Base-by-base conservation (phyloP, 169 alveolate genomes). In the Plasmodium coatneyi region DNA sequence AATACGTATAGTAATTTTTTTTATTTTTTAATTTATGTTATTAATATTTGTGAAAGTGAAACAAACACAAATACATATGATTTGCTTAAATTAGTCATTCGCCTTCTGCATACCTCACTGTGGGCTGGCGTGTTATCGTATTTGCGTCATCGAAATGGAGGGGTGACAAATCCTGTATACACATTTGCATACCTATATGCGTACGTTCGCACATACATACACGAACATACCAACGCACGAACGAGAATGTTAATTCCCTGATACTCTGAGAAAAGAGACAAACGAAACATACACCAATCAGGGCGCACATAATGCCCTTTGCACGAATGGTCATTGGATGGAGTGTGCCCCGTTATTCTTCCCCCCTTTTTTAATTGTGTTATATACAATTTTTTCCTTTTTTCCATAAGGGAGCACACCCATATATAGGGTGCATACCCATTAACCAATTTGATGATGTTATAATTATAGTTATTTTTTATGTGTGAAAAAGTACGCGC, bases 21-120 rank as follows among this genome's bases (percentile, higher is more conserved):
- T 83, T 70, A 71, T 70, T 72, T 84, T 84, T 84, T 49, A 32
- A 28, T 46, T 41, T 39, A 10, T 84, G 36, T 52, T 82, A 71
- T 84, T 39, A 84, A 74, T 54, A 34, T 84, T 84, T 84, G 92
- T 84, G 74, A 74, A 72, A 84, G 28, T 84, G 74, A 84, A 66
- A 72, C 9, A 54, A 81, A 25, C 54, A 74, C 82, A 22, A 66
- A 25, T 66, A 22, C 76, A 66, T 66, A 66, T 66, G 12, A 9
- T 66, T 66, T 66, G 76, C 34, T 25, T 66, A 49, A 12, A 16
- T 49, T 66, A 25, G 36, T 66, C 36, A 66, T n/a, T 19, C 41
- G 41, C 36, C 5, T 25, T 66, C 5, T 66, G 76, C 36, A 66
- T 25, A 66, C 36, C 36, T 25, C 16, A 74, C 43, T 16, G 43